These are phyloP conservation scores for Ceratocystis alfenasii DNA, from an alignment of 2,329 filamentous ascomycete species.

Conservation along the genomic window DNA sequence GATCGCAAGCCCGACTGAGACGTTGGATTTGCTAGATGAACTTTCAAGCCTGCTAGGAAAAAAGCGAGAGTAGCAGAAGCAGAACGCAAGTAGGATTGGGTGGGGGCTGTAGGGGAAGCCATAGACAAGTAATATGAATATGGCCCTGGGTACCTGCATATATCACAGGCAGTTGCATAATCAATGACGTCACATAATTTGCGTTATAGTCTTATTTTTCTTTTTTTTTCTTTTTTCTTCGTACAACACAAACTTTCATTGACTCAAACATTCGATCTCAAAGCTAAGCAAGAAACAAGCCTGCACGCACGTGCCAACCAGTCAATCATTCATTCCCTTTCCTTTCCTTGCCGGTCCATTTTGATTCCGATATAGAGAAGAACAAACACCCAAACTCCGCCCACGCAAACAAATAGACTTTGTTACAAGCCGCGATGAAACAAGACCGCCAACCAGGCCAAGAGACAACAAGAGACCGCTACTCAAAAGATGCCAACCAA, in stretches of 20 bases:
- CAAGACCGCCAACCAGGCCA: background rate
- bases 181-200: background rate
- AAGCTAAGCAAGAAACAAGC: background rate
- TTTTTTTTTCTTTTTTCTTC: too few species aligned
- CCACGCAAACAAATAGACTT: background rate
- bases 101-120: background rate
- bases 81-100: background rate
- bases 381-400: constrained; percentile 7
- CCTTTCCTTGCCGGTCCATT: background rate
- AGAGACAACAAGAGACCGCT: background rate
- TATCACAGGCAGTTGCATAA: constrained; percentile 1
- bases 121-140: background rate
- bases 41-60: constrained; percentile 48
- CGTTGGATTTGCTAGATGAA: constrained; percentile 79
- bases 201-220: too few species aligned
- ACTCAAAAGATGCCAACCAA: background rate
- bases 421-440: background rate
- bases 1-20: constrained; percentile 89
- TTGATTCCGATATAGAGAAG: constrained; percentile 7
- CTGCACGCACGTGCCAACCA: background rate
- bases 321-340: background rate
- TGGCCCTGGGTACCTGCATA: background rate
- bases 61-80: constrained; percentile 29
- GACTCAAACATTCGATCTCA: background rate
- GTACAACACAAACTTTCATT: too few species aligned